Evolutionary conservation across 768 basidiomycete genomes (phyloP), one percentile per base, ranked within the genome.

Genomic region (Pleurotus salmoneostramineus): DNA sequence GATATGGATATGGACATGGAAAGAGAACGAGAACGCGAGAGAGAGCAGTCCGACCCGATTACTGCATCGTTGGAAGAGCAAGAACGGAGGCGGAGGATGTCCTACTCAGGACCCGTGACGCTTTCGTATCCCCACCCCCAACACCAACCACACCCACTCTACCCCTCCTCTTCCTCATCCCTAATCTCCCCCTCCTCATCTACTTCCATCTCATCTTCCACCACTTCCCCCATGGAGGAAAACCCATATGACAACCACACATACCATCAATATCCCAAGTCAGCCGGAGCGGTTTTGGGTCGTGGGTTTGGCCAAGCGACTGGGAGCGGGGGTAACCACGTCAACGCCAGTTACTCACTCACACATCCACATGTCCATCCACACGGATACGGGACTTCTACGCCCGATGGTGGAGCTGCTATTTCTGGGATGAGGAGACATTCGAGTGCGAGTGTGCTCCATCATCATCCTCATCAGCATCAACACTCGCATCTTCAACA

Each of bases 91-190:
- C 69, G 68, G 21, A 68, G 69, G 61, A 68, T 67, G 49, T 72
- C 75, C 5, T 66, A 66, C 40, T 69, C 75, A 4, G 66, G 62
- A 27, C 66, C 67, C 17, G 21, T 51, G 17, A 51, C 61, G 15
- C 27, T 60, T 6, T 58, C 57, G 33, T 65, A 63, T 60, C 58
- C 64, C 4, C 64, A 65, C 47, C 54, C 64, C 45, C 27, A 59
- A 21, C 40, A 15, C 15, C 57, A 57, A 21, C 55, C 21, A 27
- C 21, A 27, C 21, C 21, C 21, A 27, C 21, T 27, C 21, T 27
- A 27, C 21, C 21, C 21, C 1, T 27, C 21, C 21, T 27, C 21
- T 27, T 27, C 21, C 21, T 27, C 21, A 1, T 27, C 21, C 21
- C 21, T 27, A 27, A 27, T 27, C 21, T 27, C 21, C 21, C 21